Conservation (phyloP, 495 filamentous ascomycete species). For the Lasiosphaeris hirsuta region DNA sequence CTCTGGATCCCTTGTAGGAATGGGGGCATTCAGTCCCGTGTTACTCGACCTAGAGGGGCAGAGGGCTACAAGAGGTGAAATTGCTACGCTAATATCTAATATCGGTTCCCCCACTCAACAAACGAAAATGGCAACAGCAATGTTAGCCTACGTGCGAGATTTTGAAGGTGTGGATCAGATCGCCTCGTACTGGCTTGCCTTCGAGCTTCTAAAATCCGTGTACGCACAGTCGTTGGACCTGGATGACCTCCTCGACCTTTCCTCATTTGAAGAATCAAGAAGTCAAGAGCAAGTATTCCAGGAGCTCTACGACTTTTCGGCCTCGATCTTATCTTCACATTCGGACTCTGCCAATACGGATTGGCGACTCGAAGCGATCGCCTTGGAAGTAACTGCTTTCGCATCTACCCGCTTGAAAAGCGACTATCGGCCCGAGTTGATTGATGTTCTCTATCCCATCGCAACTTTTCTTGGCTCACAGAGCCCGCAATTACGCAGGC, state of each 20-base stretch:
- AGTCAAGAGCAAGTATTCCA: conserved; percentile 59
- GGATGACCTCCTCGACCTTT: conserved; percentile 64
- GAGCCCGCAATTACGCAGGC: conserved; percentile 63
- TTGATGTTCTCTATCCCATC: conserved; percentile 88
- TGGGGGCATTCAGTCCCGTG: conserved; percentile 55
- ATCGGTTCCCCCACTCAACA: conserved; percentile 44
- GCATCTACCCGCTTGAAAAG: conserved; percentile 62
- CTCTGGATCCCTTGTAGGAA: conserved; percentile 25
- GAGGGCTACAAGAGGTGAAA: conserved; percentile 53
- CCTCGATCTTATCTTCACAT: conserved; percentile 57
- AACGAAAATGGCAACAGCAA: conserved; percentile 49
- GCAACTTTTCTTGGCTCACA: conserved; percentile 79
- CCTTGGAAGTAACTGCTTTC: conserved; percentile 70
- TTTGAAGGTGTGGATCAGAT: conserved; percentile 54
- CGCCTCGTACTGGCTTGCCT: conserved; percentile 78
- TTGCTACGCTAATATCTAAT: conserved; percentile 44
- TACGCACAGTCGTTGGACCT: conserved; percentile 48
- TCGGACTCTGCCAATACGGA: conserved; percentile 51
- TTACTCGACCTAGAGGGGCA: conserved; percentile 65
- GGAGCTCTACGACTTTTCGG: conserved; percentile 75
- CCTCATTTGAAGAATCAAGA: conserved; percentile 36
- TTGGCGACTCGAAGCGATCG: conserved; percentile 69
- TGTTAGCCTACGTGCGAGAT: conserved; percentile 57
- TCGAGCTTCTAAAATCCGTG: conserved; percentile 62
- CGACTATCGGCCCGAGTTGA: conserved; percentile 78